A percentile compares a stretch with the other conserved stretches of the same genome.
phyloP scores from a whole-genome alignment of 352 stramenopile genomes.

The Pythium volutum region DNA sequence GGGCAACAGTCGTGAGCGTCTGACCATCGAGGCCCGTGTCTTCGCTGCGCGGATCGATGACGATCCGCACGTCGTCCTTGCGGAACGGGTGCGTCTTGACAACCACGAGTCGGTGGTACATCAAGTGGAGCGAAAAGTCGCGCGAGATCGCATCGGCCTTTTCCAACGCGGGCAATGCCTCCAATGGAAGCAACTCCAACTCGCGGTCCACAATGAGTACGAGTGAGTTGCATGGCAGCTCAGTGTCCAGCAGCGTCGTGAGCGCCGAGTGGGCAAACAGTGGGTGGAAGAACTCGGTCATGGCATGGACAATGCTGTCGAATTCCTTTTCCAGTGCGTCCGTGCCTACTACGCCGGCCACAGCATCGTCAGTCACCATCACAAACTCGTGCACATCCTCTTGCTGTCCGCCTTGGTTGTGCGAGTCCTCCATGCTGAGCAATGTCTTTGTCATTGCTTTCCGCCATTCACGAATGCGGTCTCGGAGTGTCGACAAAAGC shows the following conservation, averaged over 20 bases:
- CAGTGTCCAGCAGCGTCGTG: constrained; percentile 33
- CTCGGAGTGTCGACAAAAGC: constrained; percentile 28
- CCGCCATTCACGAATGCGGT: constrained; percentile 41
- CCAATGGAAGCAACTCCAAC: constrained; percentile 49
- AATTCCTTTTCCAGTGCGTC: constrained; percentile 60
- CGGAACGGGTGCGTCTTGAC: constrained; percentile 53
- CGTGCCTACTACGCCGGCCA: neutral
- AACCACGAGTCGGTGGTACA: constrained; percentile 45
- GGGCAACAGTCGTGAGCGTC: constrained; percentile 43
- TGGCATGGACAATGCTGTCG: constrained; percentile 43
- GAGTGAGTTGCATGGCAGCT: constrained; percentile 41
- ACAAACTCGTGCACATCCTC: constrained; percentile 28
- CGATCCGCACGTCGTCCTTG: constrained; percentile 56
- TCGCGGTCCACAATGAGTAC: constrained; percentile 55
- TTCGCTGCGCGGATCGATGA: constrained; percentile 63
- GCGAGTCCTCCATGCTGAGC: constrained; percentile 33
- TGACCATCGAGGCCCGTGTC: constrained; percentile 37
- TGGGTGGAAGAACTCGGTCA: constrained; percentile 38
- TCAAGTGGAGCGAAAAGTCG: constrained; percentile 73
- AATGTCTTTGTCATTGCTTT: constrained; percentile 33
- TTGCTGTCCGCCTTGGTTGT: constrained; percentile 26
- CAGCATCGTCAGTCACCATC: neutral
- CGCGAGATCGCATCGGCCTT: constrained; percentile 49
- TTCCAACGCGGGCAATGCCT: constrained; percentile 43
- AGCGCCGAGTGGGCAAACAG: constrained; percentile 57